Percentiles rank a stretch among this genome's conserved stretches.
Conservation (phyloP, 352 stramenopile genomes). For the Sclerospora graminicola region DNA sequence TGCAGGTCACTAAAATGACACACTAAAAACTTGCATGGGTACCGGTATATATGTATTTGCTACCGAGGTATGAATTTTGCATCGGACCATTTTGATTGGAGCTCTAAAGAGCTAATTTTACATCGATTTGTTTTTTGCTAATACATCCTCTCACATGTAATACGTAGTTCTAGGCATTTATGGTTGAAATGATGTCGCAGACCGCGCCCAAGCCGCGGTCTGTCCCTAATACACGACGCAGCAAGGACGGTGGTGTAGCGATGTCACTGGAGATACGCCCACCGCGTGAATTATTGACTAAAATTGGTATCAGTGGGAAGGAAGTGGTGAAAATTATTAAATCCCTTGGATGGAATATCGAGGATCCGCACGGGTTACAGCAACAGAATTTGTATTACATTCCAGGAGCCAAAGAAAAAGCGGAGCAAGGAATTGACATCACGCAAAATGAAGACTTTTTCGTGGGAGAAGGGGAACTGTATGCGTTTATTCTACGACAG, state of each 20-base stretch:
- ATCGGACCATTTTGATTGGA: too few species aligned
- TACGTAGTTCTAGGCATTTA: not conserved
- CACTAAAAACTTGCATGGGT: not conserved
- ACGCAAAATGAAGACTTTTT: conserved; percentile 15
- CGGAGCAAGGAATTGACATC: not conserved
- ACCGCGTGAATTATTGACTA: conserved; percentile 13
- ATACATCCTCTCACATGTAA: too few species aligned
- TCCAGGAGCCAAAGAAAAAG: conserved; percentile 4
- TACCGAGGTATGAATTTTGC: not conserved
- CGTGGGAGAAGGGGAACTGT: conserved; percentile 24
- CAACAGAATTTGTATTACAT: conserved; percentile 20
- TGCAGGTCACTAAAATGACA: not conserved
- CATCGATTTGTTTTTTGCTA: too few species aligned
- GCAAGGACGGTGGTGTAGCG: conserved; percentile 5
- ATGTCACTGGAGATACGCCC: conserved; percentile 15
- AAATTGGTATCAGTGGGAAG: conserved; percentile 22
- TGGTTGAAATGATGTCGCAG: conserved; percentile 4
- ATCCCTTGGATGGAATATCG: conserved; percentile 10
- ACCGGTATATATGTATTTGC: not conserved
- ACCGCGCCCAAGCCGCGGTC: not conserved
- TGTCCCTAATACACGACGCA: not conserved
- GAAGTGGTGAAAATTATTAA: conserved; percentile 23
- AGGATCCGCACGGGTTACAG: conserved; percentile 13
- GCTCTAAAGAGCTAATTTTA: too few species aligned
- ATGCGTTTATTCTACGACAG: conserved; percentile 26